Base-by-base conservation (phyloP, 352 stramenopile genomes). In the Globisporangium camurandrum region DNA sequence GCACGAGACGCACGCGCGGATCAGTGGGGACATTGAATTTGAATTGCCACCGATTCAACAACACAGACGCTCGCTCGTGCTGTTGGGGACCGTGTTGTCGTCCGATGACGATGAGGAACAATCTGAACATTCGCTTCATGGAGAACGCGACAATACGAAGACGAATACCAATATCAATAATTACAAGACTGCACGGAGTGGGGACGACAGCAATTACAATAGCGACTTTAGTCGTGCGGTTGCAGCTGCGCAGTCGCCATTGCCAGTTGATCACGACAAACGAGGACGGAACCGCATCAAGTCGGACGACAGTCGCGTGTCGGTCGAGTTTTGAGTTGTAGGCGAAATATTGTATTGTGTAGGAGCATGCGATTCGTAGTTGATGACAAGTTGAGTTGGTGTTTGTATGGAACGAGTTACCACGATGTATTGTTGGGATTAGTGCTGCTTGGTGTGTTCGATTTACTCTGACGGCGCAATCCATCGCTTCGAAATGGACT, bases 311-410 rank as follows among this genome's bases (percentile, higher is more conserved):
- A 69, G 62, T 42, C 67, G 65, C 28, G 69, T 56, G 22, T 85
- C 73, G 7, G 68, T 85, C 33, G 73, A 85, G 57, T 85, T 83
- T 67, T 85, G 62, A 78, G 24, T 4, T 4, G 10, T 33, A n/a
- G 10, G 24, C 17, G 23, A 23, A 43, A 26, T 2, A 24, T 7
- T 8, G 41, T 17, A 34, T n/a, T 24, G 33, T 24, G 26, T 16
- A 14, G 14, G 23, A 49, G 43, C 20, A n/a, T 4, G 8, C 4
- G 24, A 17, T 44, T 36, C 11, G 14, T 19, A 30, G 42, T 17
- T n/a, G 41, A 28, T 14, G 5, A 26, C 17, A 16, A 14, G 16
- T 20, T 47, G 9, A 23, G 17, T 39, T 11, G 7, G 54, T 62
- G 2, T 39, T 39, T n/a, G n/a, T n/a, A n/a, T n/a, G n/a, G n/a